Percentiles rank a stretch among this genome's conserved stretches.
phyloP scores from a whole-genome alignment of 2,329 filamentous ascomycete species.

The Hypoxylon sp. region DNA sequence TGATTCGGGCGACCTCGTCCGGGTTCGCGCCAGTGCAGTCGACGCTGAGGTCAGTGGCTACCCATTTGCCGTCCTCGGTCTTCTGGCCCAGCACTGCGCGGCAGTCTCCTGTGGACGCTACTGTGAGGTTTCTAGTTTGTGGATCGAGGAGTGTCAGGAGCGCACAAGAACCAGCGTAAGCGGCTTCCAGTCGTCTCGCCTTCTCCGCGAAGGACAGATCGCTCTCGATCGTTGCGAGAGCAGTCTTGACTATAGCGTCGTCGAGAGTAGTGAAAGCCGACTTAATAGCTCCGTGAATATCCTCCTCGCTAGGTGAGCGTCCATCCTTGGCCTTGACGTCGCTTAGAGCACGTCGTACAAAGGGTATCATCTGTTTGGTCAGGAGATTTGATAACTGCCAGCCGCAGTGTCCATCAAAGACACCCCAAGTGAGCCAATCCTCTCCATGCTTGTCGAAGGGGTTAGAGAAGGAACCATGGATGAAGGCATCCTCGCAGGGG shows the following conservation, averaged over 20 bases:
- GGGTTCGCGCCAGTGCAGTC: conserved; percentile 77
- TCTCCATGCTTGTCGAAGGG: conserved; percentile 43
- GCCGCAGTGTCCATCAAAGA: conserved; percentile 57
- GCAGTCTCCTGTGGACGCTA: conserved; percentile 78
- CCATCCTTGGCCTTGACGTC: conserved; percentile 39
- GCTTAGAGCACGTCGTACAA: conserved; percentile 50
- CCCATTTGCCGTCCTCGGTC: conserved; percentile 63
- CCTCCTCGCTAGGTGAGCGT: conserved; percentile 42
- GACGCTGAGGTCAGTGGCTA: conserved; percentile 67
- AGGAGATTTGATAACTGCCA: conserved; percentile 56
- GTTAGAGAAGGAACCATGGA: conserved; percentile 54
- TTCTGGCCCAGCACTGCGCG: conserved; percentile 72
- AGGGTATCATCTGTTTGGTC: conserved; percentile 52
- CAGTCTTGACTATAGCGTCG: conserved; percentile 51
- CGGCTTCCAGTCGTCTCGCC: conserved; percentile 50
- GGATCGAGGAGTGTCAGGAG: conserved; percentile 73
- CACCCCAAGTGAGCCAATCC: conserved; percentile 54
- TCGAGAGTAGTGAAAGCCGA: conserved; percentile 59
- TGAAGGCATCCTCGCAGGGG: conserved; percentile 54
- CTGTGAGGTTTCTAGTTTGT: conserved; percentile 65
- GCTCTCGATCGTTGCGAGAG: conserved; percentile 52
- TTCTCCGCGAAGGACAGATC: conserved; percentile 51
- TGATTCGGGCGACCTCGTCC: conserved; percentile 69
- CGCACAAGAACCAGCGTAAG: conserved; percentile 53
- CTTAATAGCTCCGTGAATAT: conserved; percentile 56